Evolutionary conservation across 2,329 filamentous ascomycete genomes (phyloP).

Genomic region (Acrodontium crateriforme): DNA sequence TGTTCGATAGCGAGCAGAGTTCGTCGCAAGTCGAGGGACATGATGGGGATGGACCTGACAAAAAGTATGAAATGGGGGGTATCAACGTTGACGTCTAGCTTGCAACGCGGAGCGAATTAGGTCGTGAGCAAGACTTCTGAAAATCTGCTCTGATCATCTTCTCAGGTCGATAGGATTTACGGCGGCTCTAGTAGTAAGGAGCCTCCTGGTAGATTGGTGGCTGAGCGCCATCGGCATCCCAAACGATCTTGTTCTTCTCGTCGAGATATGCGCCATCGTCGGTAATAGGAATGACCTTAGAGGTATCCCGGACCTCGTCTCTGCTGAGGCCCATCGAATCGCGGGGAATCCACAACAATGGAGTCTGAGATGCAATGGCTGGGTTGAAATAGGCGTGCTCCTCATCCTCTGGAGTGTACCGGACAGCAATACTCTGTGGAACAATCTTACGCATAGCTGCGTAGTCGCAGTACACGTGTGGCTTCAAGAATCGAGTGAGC

Average conservation of each 20-base stretch:
- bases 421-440: constrained; percentile 42
- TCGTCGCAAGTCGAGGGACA: too few relatives aligned
- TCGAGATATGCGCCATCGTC: constrained; percentile 61
- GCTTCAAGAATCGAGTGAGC: constrained; percentile 57
- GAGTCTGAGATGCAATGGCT: constrained; percentile 46
- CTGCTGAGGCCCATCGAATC: constrained; percentile 60
- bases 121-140: too few relatives aligned
- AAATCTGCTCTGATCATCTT: too few relatives aligned
- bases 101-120: too few relatives aligned
- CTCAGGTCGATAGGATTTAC: too few relatives aligned
- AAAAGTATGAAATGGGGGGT: too few relatives aligned
- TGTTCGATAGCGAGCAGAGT: too few relatives aligned
- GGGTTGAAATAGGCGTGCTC: constrained; percentile 63
- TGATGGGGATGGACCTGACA: too few relatives aligned
- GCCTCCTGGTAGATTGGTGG: constrained; percentile 48
- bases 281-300: constrained; percentile 60
- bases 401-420: constrained; percentile 49
- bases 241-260: constrained; percentile 53
- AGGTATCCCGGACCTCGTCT: constrained; percentile 63
- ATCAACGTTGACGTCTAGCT: too few relatives aligned
- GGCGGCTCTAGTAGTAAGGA: constrained; percentile 38
- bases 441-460: constrained; percentile 54
- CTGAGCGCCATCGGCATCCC: constrained; percentile 41
- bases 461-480: constrained; percentile 65
- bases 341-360: constrained; percentile 72